Evolutionary conservation across 768 basidiomycete genomes (phyloP).

Genomic region (Agaricus subrufescens): DNA sequence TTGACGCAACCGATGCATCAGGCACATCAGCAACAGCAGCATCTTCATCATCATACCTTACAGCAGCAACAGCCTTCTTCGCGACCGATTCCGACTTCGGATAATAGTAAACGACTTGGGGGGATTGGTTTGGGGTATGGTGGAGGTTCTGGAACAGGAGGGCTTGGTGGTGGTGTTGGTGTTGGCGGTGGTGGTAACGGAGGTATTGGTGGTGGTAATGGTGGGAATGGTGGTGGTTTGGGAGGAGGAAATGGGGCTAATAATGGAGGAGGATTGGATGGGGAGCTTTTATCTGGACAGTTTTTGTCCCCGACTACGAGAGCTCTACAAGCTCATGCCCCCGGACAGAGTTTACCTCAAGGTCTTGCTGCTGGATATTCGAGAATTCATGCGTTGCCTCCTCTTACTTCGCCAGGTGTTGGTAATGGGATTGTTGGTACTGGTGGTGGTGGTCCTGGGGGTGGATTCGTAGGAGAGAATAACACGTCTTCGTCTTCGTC

Average conservation of each 20-base stretch:
- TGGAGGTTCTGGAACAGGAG: slow-evolving; percentile 19
- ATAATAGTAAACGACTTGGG: not conserved
- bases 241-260: not conserved
- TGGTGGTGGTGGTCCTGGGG: not conserved
- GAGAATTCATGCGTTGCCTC: slow-evolving; percentile 73
- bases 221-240: not conserved
- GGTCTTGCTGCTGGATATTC: slow-evolving; percentile 91
- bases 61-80: slow-evolving; percentile 15
- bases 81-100: slow-evolving; percentile 22
- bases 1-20: slow-evolving; percentile 36
- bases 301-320: slow-evolving; percentile 62
- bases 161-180: slow-evolving; percentile 32
- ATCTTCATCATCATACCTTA: too few species aligned
- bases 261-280: not conserved
- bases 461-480: not conserved
- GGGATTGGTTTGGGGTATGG: slow-evolving; percentile 14
- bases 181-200: slow-evolving; percentile 31
- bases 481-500: not conserved
- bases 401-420: slow-evolving; percentile 30
- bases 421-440: slow-evolving; percentile 12
- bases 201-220: not conserved
- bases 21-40: slow-evolving; percentile 11
- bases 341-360: slow-evolving; percentile 87
- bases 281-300: slow-evolving; percentile 21
- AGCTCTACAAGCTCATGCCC: slow-evolving; percentile 84